phyloP scores from a whole-genome alignment of 2,329 filamentous ascomycete species.

The Aspergillus aculeatinus region DNA sequence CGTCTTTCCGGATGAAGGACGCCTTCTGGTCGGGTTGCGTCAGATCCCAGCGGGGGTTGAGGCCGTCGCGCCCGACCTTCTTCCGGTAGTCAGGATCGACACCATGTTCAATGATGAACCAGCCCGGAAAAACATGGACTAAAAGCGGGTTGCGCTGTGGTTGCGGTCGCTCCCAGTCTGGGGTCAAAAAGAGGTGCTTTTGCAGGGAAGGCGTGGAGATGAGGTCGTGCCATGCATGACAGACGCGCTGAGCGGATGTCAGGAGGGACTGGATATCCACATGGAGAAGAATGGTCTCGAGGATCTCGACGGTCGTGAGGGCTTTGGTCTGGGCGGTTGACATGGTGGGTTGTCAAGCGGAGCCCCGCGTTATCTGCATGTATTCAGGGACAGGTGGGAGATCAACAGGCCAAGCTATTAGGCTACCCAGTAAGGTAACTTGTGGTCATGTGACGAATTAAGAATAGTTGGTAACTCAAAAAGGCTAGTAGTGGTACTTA shows the following conservation, averaged over 20 bases:
- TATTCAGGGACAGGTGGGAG: no score
- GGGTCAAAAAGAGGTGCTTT: not conserved
- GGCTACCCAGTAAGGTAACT: no score
- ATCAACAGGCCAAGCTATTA: no score
- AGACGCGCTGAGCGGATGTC: not conserved
- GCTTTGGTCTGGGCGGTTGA: not conserved
- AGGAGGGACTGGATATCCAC: slow-evolving; percentile 1
- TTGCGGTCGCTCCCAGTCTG: not conserved
- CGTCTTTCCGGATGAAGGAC: not conserved
- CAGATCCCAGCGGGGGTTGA: not conserved
- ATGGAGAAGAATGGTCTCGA: not conserved
- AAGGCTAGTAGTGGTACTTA: no score
- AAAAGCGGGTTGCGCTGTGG: slow-evolving; percentile 1
- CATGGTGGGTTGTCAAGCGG: not conserved
- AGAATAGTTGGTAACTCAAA: no score
- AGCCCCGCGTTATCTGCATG: no score
- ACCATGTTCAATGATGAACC: not conserved
- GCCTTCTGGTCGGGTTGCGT: not conserved
- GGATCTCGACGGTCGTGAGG: not conserved
- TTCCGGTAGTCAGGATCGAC: not conserved
- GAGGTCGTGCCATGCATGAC: not conserved
- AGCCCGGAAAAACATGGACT: not conserved
- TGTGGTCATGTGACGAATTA: no score
- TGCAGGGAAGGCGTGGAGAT: not conserved
- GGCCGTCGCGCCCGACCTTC: not conserved